Percentiles rank a stretch among this genome's conserved stretches.
phyloP scores from a whole-genome alignment of 208 protist species.

The Naegleria lovaniensis region DNA sequence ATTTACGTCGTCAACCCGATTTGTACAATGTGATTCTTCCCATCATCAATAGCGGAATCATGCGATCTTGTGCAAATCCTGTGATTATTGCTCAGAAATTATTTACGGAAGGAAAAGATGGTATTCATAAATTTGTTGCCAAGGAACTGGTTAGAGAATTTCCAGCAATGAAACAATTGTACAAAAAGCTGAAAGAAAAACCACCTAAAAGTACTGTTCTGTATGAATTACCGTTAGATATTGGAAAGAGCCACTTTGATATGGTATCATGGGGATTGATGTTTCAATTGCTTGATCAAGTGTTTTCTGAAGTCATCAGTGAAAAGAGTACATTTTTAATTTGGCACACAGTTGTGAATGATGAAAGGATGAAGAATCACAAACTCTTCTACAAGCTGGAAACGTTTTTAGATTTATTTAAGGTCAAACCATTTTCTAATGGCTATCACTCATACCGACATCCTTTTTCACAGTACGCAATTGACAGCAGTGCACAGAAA shows the following conservation, averaged over 20 bases:
- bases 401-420: not conserved
- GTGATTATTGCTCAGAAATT: not conserved
- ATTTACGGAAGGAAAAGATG: not conserved
- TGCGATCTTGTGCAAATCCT: not conserved
- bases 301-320: not conserved
- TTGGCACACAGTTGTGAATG: not conserved
- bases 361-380: not conserved
- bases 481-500: not conserved
- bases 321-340: not conserved
- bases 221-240: not conserved
- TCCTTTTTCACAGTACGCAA: not conserved
- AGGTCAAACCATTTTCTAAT: not conserved
- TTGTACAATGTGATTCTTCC: not conserved
- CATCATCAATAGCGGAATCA: not conserved
- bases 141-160: not conserved
- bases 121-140: not conserved
- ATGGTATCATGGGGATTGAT: not conserved
- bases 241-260: constrained; percentile 3
- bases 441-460: not conserved
- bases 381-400: not conserved
- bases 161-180: not conserved
- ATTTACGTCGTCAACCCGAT: not conserved
- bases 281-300: not conserved
- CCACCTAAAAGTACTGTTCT: not conserved
- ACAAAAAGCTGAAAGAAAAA: not conserved